Conservation (phyloP, 129 eudicot genomes). For the Artemisia argyi region DNA sequence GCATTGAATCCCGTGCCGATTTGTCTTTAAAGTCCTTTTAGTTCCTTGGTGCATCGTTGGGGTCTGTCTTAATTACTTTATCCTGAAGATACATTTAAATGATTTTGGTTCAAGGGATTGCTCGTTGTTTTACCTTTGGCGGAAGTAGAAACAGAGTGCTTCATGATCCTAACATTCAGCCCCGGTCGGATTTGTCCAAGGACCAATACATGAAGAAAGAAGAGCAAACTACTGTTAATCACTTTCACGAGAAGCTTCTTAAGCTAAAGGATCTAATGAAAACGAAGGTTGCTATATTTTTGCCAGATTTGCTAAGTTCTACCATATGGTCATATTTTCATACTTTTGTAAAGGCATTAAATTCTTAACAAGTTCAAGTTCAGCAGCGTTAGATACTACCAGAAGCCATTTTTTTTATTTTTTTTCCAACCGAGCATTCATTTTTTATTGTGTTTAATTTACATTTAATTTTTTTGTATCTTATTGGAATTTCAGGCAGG, state of each 20-base stretch:
- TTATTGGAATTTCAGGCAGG: slow-evolving; percentile 62
- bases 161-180: slow-evolving; percentile 68
- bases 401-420: not conserved
- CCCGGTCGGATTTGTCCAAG: slow-evolving; percentile 79
- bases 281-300: slow-evolving; percentile 54
- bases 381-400: not conserved
- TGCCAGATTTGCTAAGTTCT: not conserved
- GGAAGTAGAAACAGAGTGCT: slow-evolving; percentile 85
- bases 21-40: too few relatives aligned
- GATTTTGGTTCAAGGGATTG: slow-evolving; percentile 55
- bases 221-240: slow-evolving; percentile 87
- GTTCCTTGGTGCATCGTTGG: too few relatives aligned
- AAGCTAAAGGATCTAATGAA: slow-evolving; percentile 91
- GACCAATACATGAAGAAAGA: slow-evolving; percentile 82
- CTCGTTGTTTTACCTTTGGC: slow-evolving; percentile 97
- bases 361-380: not conserved
- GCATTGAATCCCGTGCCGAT: too few relatives aligned
- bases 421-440: too few relatives aligned
- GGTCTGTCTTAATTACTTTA: too few relatives aligned
- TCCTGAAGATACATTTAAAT: not conserved
- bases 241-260: slow-evolving; percentile 95
- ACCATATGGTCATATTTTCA: not conserved
- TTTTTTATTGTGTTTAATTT: too few relatives aligned
- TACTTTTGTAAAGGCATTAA: not conserved
- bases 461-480: not conserved